Conservation (phyloP, 768 basidiomycete species). For the Trametes sanguinea region DNA sequence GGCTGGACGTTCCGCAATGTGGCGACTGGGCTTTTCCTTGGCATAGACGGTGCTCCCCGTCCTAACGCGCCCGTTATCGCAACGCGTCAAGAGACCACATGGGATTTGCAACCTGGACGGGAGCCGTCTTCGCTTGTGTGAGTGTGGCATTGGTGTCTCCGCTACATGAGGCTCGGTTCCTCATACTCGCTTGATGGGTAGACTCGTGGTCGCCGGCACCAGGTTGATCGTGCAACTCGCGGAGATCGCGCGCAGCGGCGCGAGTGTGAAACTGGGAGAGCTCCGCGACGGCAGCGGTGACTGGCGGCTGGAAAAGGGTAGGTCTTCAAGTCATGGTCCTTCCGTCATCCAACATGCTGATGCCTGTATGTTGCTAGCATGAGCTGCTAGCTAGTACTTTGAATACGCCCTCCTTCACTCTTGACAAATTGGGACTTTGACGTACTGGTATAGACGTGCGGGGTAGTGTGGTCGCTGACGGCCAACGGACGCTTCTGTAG, state of each 20-base stretch:
- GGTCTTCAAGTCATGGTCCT: background rate
- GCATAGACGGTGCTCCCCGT: slow-evolving; percentile 33
- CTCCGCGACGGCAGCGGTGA: slow-evolving; percentile 6
- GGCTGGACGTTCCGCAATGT: slow-evolving; percentile 43
- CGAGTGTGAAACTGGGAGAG: slow-evolving; percentile 11
- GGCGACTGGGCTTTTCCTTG: slow-evolving; percentile 46
- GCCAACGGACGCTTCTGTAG: too few relatives aligned
- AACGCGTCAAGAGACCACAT: slow-evolving; percentile 39
- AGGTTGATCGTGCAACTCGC: slow-evolving; percentile 8
- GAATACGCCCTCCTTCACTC: too few relatives aligned
- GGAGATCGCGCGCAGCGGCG: background rate
- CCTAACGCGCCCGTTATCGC: slow-evolving; percentile 40
- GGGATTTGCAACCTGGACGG: slow-evolving; percentile 54
- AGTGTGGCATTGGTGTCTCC: slow-evolving; percentile 16
- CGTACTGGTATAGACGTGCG: too few relatives aligned
- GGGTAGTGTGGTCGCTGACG: too few relatives aligned
- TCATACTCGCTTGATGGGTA: background rate
- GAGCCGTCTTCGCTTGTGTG: slow-evolving; percentile 44
- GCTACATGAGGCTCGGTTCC: too few relatives aligned
- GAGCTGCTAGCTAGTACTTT: too few relatives aligned
- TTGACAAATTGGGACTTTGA: too few relatives aligned
- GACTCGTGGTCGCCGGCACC: background rate
- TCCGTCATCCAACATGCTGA: too few relatives aligned
- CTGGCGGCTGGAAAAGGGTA: slow-evolving; percentile 21
- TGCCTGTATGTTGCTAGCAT: too few relatives aligned